Evolutionary conservation across 2,329 filamentous ascomycete species (phyloP).

Genomic region (Diplodia seriata): DNA sequence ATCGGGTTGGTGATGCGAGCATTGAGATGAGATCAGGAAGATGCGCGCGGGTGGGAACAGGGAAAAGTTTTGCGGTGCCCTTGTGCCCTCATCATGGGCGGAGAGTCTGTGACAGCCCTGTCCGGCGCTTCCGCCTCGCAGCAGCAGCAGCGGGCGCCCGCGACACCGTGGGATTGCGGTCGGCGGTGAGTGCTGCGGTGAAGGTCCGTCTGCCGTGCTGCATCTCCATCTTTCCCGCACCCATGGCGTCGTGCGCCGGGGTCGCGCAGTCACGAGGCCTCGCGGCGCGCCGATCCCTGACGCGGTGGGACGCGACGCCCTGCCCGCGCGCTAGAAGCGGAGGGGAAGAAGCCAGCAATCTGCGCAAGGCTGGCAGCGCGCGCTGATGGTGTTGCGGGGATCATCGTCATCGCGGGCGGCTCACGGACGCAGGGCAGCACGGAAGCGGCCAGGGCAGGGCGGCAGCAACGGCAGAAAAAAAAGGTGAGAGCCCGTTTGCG

Average conservation of each 20-base stretch:
- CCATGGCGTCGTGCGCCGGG: background rate
- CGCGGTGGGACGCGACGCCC: background rate
- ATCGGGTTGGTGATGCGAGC: background rate
- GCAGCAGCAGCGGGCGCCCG: conserved; percentile 21
- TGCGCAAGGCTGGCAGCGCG: conserved; percentile 8
- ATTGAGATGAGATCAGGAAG: conserved; percentile 6
- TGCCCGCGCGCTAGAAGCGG: conserved; percentile 12
- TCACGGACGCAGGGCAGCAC: conserved; percentile 3
- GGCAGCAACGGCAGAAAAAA: conserved; percentile 18
- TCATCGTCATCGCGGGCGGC: conserved; percentile 19
- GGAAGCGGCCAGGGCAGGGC: background rate
- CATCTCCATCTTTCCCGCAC: background rate
- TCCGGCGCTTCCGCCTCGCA: conserved; percentile 27
- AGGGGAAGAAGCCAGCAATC: background rate
- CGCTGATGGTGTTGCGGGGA: conserved; percentile 20
- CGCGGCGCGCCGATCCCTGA: conserved; percentile 8
- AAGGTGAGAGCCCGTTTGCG: background rate
- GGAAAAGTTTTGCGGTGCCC: background rate
- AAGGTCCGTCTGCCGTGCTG: background rate
- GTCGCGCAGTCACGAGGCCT: conserved; percentile 27
- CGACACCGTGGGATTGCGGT: conserved; percentile 14
- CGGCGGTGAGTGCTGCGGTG: conserved; percentile 29
- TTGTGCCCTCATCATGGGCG: conserved; percentile 1
- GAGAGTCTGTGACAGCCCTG: conserved; percentile 24
- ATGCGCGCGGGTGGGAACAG: background rate